Evolutionary conservation across 176 grass and related monocot genomes (phyloP).

Genomic region (Eragrostis nindensis): DNA sequence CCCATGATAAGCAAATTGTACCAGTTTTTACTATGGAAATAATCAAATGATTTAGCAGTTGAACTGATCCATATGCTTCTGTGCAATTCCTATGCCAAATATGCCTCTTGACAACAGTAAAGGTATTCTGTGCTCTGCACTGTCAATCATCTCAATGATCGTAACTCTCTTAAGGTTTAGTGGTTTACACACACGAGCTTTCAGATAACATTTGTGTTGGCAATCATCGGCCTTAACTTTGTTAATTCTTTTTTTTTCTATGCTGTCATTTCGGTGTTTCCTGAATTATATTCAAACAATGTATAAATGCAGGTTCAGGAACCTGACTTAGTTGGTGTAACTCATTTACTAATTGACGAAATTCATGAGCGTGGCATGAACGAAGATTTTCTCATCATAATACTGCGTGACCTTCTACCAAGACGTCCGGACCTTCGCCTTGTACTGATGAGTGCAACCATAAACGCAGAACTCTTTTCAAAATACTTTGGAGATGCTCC

Average conservation of each 20-base stretch:
- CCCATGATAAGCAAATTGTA: not conserved
- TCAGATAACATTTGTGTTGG: conserved; percentile 9
- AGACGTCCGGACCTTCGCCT: conserved; percentile 78
- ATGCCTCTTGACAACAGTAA: not conserved
- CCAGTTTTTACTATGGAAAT: not conserved
- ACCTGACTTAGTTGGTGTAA: conserved; percentile 78
- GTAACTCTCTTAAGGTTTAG: conserved; percentile 1
- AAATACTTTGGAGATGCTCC: conserved; percentile 84
- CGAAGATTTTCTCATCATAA: conserved; percentile 99
- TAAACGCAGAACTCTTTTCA: conserved; percentile 95
- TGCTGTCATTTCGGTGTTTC: conserved; percentile 14
- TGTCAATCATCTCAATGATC: conserved; percentile 12
- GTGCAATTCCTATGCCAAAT: not conserved
- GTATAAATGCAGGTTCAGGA: conserved; percentile 77
- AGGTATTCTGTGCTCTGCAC: conserved; percentile 5
- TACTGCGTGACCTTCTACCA: conserved; percentile 87
- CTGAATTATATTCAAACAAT: conserved; percentile 9
- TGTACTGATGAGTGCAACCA: conserved; percentile 97
- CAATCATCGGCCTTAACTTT: not conserved
- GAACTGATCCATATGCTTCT: not conserved
- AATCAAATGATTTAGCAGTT: not conserved
- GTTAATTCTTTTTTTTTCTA: not conserved
- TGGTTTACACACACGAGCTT: conserved; percentile 10
- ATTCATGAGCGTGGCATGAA: conserved; percentile 99
- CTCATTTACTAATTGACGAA: conserved; percentile 91